Evolutionary conservation across 2,329 filamentous ascomycete genomes (phyloP), one percentile per base, ranked within the genome.

Genomic region (Furcasterigmium sp.): DNA sequence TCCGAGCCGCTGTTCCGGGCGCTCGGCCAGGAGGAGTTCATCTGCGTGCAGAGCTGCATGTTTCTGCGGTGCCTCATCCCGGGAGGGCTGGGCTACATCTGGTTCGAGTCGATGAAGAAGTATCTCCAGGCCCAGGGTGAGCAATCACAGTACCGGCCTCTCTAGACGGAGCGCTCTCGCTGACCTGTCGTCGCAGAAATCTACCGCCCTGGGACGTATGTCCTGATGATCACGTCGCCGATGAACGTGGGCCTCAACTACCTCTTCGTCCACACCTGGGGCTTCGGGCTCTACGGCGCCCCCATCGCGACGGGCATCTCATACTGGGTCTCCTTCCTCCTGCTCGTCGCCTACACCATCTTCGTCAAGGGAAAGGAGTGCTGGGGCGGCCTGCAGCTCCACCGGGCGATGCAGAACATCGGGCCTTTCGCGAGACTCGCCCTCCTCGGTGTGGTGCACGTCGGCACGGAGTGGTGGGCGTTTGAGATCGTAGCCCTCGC

Each of bases 391-490:
- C 82, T 75, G 2, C 58, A 82, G 61, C 78, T 78, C 7, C 70
- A 73, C 4, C 75, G 73, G 38, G 84, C 83, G 2, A 58, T 86
- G n/a, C 68, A 75, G 2, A 85, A 91, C 53, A 70, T 86, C 14
- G 65, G 76, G 14, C 80, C 81, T 0, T 95, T 95, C 58, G 74
- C 85, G 2, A 79, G 81, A 9, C 78, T 95, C 4, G 87, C 89
- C 0, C 63, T 85, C 13, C 69, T 94, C 0, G 90, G 89, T 0
- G 73, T 94, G 34, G 66, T 94, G 4, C 89, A 94, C 50, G 86
- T 95, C 5, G 90, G 87, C 4, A 93, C 88, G 0, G 90, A 95
- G 63, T 95, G 88, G 89, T 94, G 89, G 89, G 90, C 89, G 0
- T 95, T 95, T 54, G 89, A 94, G 63, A 91, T 94, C 51, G 87